Percentiles rank a stretch among this genome's conserved stretches.
phyloP scores from a whole-genome alignment of 495 filamentous ascomycete genomes.

The Neurospora sp. region DNA sequence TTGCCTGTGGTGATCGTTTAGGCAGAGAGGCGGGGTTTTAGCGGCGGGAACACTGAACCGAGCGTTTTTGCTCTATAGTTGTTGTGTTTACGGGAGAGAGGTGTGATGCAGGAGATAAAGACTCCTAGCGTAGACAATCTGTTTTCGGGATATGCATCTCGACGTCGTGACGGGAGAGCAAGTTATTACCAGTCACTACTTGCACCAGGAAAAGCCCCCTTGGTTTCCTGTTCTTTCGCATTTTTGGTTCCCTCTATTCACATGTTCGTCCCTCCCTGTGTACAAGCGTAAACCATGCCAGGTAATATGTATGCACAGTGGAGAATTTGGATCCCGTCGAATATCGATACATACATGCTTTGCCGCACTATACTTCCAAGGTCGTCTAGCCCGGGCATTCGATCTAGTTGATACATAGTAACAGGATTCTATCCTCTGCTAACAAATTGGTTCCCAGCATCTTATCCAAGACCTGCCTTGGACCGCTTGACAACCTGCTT shows the following conservation, averaged over 20 bases:
- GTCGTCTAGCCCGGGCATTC: neutral
- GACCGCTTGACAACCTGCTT: conserved; percentile 78
- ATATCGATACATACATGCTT: neutral
- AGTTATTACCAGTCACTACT: neutral
- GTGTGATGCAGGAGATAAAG: neutral
- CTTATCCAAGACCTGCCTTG: conserved; percentile 76
- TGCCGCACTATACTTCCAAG: neutral
- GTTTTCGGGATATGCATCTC: neutral
- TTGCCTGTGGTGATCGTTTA: neutral
- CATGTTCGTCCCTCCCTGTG: neutral
- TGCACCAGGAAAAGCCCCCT: neutral
- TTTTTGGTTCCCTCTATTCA: neutral
- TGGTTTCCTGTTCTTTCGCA: neutral
- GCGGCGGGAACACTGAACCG: neutral
- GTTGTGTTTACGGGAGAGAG: neutral
- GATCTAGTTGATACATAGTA: neutral
- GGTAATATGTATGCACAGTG: neutral
- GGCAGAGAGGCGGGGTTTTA: neutral
- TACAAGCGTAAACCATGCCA: neutral
- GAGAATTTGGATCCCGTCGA: neutral
- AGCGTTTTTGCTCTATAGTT: neutral
- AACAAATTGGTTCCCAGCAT: neutral
- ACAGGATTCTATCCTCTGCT: neutral
- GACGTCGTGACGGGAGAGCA: neutral
- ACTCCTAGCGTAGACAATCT: neutral